A percentile compares a stretch with the other conserved stretches of the same genome.
Evolutionary conservation across 441 rosid genomes (phyloP).

Genomic region (Cnidoscolus chayamansa): DNA sequence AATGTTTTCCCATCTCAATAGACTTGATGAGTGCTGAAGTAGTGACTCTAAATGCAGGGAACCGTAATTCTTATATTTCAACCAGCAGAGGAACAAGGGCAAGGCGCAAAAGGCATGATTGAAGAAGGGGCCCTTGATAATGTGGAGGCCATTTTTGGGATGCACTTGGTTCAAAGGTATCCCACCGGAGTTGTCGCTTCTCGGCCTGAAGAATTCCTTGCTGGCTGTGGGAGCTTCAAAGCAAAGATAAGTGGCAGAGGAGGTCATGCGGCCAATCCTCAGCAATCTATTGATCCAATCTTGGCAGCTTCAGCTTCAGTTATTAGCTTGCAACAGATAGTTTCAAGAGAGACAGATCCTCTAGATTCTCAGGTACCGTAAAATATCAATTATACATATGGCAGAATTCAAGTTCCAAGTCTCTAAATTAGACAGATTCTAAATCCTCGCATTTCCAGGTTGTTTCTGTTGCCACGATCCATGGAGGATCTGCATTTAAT

Average conservation of each 20-base stretch:
- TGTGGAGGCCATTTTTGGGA: conserved; percentile 54
- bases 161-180: conserved; percentile 44
- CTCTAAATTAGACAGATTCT: not conserved
- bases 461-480: conserved; percentile 44
- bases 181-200: conserved; percentile 44
- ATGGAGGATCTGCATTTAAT: conserved; percentile 47
- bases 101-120: conserved; percentile 56
- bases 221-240: conserved; percentile 60
- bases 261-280: conserved; percentile 61
- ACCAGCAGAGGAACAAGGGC: conserved; percentile 61
- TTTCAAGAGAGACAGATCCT: conserved; percentile 53
- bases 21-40: not conserved
- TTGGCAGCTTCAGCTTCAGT: conserved; percentile 48
- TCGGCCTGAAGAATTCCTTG: conserved; percentile 50
- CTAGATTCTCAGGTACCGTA: conserved; percentile 48
- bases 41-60: conserved; percentile 35
- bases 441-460: conserved; percentile 29
- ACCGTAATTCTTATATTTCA: conserved; percentile 56
- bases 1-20: not conserved
- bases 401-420: not conserved
- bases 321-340: conserved; percentile 50
- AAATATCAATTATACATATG: not conserved
- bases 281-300: conserved; percentile 51
- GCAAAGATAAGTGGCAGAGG: conserved; percentile 56
- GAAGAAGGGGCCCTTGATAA: conserved; percentile 46